Evolutionary conservation across 371 early-diverging fungal genomes (phyloP).

Genomic region (Blakeslea trispora): DNA sequence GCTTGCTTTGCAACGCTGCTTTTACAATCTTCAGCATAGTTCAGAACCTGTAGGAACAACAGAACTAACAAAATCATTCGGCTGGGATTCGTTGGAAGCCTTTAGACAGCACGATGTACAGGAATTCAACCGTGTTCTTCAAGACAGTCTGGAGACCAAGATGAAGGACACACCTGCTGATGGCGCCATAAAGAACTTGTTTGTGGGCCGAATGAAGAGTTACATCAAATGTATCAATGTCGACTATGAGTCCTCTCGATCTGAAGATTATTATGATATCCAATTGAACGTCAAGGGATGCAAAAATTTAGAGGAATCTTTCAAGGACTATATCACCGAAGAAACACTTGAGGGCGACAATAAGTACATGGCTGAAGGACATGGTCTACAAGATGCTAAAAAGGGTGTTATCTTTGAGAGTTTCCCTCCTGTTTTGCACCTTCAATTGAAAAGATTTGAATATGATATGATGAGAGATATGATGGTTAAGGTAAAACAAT

Average conservation of each 20-base stretch:
- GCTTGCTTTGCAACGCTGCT: conserved; percentile 90
- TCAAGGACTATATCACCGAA: conserved; percentile 83
- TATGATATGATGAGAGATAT: conserved; percentile 91
- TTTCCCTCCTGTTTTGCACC: conserved; percentile 96
- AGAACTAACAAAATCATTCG: conserved; percentile 94
- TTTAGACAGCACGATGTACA: conserved; percentile 98
- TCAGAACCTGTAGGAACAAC: conserved; percentile 79
- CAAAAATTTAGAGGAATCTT: conserved; percentile 87
- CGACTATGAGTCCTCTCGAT: conserved; percentile 86
- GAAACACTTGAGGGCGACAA: conserved; percentile 96
- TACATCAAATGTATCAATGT: conserved; percentile 93
- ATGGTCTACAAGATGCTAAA: conserved; percentile 95
- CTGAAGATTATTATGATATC: conserved; percentile 75
- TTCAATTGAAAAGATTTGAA: conserved; percentile 97
- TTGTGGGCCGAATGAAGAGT: conserved; percentile 94
- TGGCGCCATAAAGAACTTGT: conserved; percentile 85
- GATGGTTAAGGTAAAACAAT: conserved; percentile 81
- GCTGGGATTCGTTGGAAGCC: conserved; percentile 93
- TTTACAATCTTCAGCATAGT: conserved; percentile 83
- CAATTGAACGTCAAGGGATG: conserved; percentile 94
- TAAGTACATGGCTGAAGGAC: conserved; percentile 94
- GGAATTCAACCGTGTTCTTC: conserved; percentile 94
- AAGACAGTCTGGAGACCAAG: conserved; percentile 92
- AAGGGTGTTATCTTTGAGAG: conserved; percentile 94
- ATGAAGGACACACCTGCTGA: conserved; percentile 90